phyloP scores from a whole-genome alignment of 768 basidiomycete genomes.

The Lentinula sp. region DNA sequence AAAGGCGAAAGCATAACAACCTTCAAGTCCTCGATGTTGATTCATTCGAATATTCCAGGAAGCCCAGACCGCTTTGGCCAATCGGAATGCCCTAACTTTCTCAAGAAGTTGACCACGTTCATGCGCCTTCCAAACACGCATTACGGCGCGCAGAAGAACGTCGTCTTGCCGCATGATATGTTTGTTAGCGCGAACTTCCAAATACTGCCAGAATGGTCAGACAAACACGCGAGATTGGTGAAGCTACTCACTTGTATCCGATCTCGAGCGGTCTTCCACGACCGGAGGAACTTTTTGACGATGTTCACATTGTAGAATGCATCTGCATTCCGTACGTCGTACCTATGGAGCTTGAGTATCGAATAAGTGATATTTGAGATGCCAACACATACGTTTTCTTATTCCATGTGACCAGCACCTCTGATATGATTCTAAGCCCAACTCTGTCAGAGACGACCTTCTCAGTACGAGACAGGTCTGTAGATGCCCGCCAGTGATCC shows the following conservation, averaged over 20 bases:
- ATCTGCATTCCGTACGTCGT: slow-evolving; percentile 35
- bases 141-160: slow-evolving; percentile 50
- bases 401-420: slow-evolving; percentile 52
- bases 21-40: slow-evolving; percentile 34
- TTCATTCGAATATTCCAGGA: slow-evolving; percentile 45
- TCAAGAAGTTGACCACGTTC: slow-evolving; percentile 56
- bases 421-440: slow-evolving; percentile 40
- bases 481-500: slow-evolving; percentile 50
- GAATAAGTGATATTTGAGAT: not conserved
- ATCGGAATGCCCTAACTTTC: slow-evolving; percentile 38
- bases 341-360: slow-evolving; percentile 23
- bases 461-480: slow-evolving; percentile 39
- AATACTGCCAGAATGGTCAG: slow-evolving; percentile 27
- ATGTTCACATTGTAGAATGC: slow-evolving; percentile 33
- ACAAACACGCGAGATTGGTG: not conserved
- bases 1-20: slow-evolving; percentile 22
- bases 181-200: slow-evolving; percentile 52
- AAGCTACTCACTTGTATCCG: slow-evolving; percentile 40
- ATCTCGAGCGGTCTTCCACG: slow-evolving; percentile 50
- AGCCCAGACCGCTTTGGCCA: slow-evolving; percentile 39
- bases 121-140: slow-evolving; percentile 63
- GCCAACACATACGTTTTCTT: slow-evolving; percentile 33
- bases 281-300: slow-evolving; percentile 38
- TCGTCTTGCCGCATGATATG: slow-evolving; percentile 51
- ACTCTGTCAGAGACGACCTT: slow-evolving; percentile 36